Base-by-base conservation (phyloP, 192 early-diverging fungal genomes). In the Lobosporangium transversale region DNA sequence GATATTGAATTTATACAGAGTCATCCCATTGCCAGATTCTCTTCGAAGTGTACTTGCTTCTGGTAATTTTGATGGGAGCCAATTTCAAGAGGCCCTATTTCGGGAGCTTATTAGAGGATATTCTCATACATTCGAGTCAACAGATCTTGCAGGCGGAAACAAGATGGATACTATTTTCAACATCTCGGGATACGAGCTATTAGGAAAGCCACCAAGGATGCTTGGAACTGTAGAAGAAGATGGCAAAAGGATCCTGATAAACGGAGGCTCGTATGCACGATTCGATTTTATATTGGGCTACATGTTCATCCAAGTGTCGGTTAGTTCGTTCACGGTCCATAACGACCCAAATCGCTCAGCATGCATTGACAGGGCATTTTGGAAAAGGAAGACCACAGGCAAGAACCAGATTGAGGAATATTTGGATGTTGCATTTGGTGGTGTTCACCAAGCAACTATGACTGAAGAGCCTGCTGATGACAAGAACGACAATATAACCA, bases 241-340 rank as follows among this genome's bases (percentile, higher is more conserved):
- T n/a, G n/a, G n/a, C n/a, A n/a, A n/a, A n/a, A n/a, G n/a, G n/a
- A n/a, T n/a, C n/a, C n/a, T n/a, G n/a, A n/a, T n/a, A n/a, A n/a
- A n/a, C n/a, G n/a, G n/a, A n/a, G n/a, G n/a, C n/a, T n/a, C n/a
- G n/a, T n/a, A n/a, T n/a, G n/a, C n/a, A n/a, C n/a, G n/a, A n/a
- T n/a, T n/a, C n/a, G n/a, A n/a, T n/a, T n/a, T 50, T 17, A 50
- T 50, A 21, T 26, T 50, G 23, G 48, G 48, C 27, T 24, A 50
- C 24, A 50, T 9, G 29, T 50, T 50, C 48, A 50, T 50, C 48
- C 48, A 50, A 50, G 48, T 50, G 23, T 14, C 53, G 42, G n/a
- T n/a, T n/a, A n/a, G n/a, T n/a, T n/a, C n/a, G n/a, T n/a, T n/a
- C n/a, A n/a, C n/a, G n/a, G n/a, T n/a, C n/a, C n/a, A n/a, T n/a